These are phyloP conservation scores for Claviceps sorghi DNA, from an alignment of 2,329 filamentous ascomycete species.

Conservation along the genomic window DNA sequence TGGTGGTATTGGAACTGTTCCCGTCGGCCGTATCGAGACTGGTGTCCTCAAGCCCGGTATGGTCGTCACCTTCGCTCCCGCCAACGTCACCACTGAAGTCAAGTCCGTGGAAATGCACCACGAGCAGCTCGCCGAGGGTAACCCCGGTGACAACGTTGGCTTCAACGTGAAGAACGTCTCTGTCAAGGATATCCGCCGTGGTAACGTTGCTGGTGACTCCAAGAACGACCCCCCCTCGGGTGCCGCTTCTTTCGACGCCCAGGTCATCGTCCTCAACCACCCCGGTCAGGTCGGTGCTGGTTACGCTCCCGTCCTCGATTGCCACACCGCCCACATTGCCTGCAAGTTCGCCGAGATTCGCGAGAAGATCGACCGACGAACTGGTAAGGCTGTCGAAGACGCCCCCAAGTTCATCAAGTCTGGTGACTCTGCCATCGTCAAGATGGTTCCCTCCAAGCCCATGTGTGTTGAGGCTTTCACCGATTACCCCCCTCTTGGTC, in stretches of 20 bases:
- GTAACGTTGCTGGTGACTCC: slow-evolving; percentile 98
- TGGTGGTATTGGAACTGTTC: slow-evolving; percentile 98
- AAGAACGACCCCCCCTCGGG: slow-evolving; percentile 96
- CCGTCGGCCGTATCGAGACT: slow-evolving; percentile 99
- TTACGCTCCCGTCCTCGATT: slow-evolving; percentile 98
- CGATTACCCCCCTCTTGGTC: slow-evolving; percentile 96
- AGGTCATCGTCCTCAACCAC: slow-evolving; percentile 99
- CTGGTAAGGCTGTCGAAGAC: slow-evolving; percentile 89
- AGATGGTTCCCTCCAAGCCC: slow-evolving; percentile 99
- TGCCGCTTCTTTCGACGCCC: slow-evolving; percentile 91
- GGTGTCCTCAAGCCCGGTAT: slow-evolving; percentile 83
- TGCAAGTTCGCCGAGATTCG: slow-evolving; percentile 99
- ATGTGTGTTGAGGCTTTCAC: slow-evolving; percentile 99
- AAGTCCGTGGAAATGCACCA: slow-evolving; percentile 99
- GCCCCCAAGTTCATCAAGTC: slow-evolving; percentile 99
- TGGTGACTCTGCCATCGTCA: slow-evolving; percentile 99
- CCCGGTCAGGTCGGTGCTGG: slow-evolving; percentile 97
- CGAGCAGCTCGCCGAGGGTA: slow-evolving; percentile 92
- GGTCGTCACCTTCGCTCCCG: slow-evolving; percentile 96
- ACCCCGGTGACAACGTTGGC: slow-evolving; percentile 98
- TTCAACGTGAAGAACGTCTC: slow-evolving; percentile 99
- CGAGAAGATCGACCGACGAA: slow-evolving; percentile 99
- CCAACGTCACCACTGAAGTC: slow-evolving; percentile 99
- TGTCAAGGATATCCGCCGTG: slow-evolving; percentile 99
- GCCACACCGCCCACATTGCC: slow-evolving; percentile 99